Conservation (phyloP, 805 yeast species). For the Yarrowia bubula region DNA sequence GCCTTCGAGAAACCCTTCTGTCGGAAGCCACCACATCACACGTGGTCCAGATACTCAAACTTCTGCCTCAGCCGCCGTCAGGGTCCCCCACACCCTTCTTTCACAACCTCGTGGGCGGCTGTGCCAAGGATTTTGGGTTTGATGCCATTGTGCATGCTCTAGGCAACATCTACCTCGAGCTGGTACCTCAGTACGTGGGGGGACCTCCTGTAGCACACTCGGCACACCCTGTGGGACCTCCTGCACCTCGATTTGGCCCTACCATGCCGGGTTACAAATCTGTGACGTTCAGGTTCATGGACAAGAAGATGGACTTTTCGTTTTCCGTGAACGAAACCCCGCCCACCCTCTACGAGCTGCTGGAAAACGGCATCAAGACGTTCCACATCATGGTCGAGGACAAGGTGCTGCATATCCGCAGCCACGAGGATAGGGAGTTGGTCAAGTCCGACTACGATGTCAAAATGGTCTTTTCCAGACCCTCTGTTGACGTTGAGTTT, state of each 20-base stretch:
- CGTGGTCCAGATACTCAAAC: conserved; percentile 27
- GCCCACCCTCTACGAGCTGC: conserved; percentile 74
- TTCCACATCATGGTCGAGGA: conserved; percentile 53
- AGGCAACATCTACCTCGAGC: conserved; percentile 63
- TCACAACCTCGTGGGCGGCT: conserved; percentile 11
- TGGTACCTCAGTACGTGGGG: conserved; percentile 5
- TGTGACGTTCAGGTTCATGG: conserved; percentile 38
- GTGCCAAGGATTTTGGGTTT: conserved; percentile 70
- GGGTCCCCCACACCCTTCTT: not conserved
- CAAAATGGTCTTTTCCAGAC: conserved; percentile 3
- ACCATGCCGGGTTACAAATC: conserved; percentile 29
- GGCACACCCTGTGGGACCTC: not conserved
- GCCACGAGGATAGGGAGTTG: conserved; percentile 13
- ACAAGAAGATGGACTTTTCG: conserved; percentile 53
- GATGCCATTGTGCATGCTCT: conserved; percentile 63
- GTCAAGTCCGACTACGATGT: conserved; percentile 25
- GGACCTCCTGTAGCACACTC: too few species aligned
- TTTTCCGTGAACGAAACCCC: conserved; percentile 68
- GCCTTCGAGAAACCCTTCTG: conserved; percentile 28
- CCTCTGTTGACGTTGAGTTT: conserved; percentile 20
- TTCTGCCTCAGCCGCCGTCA: not conserved
- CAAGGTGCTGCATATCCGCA: conserved; percentile 36
- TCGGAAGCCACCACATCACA: conserved; percentile 29
- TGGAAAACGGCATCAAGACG: conserved; percentile 72
- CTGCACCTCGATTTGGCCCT: conserved; percentile 6